phyloP scores from a whole-genome alignment of 306 rosid species.

The Glycine latifolia region DNA sequence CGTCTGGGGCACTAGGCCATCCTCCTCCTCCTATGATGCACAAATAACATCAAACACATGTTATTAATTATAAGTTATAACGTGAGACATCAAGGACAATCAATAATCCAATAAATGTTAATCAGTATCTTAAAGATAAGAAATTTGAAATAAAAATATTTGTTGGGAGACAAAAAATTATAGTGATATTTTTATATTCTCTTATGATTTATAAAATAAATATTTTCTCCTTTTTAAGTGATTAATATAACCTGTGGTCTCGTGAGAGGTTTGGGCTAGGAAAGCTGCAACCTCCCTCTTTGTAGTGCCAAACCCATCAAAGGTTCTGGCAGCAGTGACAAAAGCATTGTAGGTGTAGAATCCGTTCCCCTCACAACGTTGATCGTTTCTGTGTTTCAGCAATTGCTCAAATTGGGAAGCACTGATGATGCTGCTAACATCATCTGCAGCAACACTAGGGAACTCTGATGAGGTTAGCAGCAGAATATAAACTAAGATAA shows the following conservation, averaged over 20 bases:
- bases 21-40: constrained; percentile 46
- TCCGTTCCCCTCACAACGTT: constrained; percentile 44
- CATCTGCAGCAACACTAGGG: constrained; percentile 20
- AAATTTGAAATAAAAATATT: too few species aligned
- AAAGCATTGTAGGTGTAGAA: constrained; percentile 57
- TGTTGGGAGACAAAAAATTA: too few species aligned
- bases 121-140: too few species aligned
- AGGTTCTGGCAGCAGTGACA: constrained; percentile 50
- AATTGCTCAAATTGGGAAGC: constrained; percentile 40
- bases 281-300: constrained; percentile 19
- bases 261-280: constrained; percentile 21
- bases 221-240: too few species aligned
- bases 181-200: too few species aligned
- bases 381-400: constrained; percentile 57
- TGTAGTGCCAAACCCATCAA: constrained; percentile 50
- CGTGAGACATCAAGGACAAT: too few species aligned
- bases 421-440: constrained; percentile 36
- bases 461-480: not conserved
- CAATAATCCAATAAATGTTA: too few species aligned
- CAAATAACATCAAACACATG: not conserved
- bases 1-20: constrained; percentile 48
- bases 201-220: too few species aligned
- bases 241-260: constrained; percentile 6
- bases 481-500: not conserved
- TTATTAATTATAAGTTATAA: too few species aligned